Percentiles rank a stretch among this genome's conserved stretches.
Conservation (phyloP, 176 grass and related monocot genomes). For the Phoenix roebelenii region DNA sequence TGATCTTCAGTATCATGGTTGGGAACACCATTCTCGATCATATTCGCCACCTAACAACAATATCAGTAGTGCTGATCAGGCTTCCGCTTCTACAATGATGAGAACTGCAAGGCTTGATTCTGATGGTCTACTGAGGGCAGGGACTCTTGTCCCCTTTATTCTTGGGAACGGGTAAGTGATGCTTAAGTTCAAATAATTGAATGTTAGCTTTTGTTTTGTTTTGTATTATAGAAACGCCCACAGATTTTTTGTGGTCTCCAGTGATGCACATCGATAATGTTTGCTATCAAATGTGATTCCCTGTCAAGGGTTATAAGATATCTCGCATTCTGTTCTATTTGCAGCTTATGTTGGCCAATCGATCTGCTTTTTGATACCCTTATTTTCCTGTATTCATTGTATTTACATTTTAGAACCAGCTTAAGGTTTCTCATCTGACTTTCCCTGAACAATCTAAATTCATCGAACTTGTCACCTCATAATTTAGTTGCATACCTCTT, state of each 20-base stretch:
- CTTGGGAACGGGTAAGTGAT: conserved; percentile 48
- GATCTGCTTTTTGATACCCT: too few relatives aligned
- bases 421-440: too few relatives aligned
- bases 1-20: conserved; percentile 61
- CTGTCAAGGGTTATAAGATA: too few relatives aligned
- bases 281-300: too few relatives aligned
- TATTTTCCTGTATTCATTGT: too few relatives aligned
- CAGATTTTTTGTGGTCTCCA: not conserved
- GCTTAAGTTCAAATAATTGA: not conserved
- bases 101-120: conserved; percentile 43
- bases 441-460: too few relatives aligned
- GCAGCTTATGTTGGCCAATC: too few relatives aligned
- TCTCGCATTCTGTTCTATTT: too few relatives aligned
- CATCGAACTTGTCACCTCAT: too few relatives aligned
- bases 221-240: not conserved
- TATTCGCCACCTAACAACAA: conserved; percentile 38
- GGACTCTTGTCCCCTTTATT: conserved; percentile 36
- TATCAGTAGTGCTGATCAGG: conserved; percentile 30
- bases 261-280: too few relatives aligned
- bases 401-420: too few relatives aligned
- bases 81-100: conserved; percentile 40
- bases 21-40: conserved; percentile 44
- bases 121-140: conserved; percentile 29
- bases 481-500: too few relatives aligned
- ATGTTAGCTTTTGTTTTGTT: not conserved